These are phyloP conservation scores for Noccaea bulbosa DNA, from an alignment of 345 rosid species.

Conservation along the genomic window DNA sequence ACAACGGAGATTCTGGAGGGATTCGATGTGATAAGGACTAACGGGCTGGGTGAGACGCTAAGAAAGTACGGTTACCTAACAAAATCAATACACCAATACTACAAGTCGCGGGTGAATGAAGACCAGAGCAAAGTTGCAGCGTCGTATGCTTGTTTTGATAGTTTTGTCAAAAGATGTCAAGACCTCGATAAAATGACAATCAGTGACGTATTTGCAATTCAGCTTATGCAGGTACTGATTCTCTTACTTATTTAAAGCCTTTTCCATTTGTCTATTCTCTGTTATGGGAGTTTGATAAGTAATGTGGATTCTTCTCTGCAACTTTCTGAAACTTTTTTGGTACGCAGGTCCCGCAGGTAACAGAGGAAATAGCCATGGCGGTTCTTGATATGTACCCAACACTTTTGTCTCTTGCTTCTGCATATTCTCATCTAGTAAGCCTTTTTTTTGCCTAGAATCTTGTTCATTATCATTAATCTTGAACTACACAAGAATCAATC, in stretches of 20 bases:
- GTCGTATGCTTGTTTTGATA: slow-evolving; percentile 59
- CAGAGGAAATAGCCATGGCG: slow-evolving; percentile 74
- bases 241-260: slow-evolving; percentile 1
- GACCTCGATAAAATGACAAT: slow-evolving; percentile 83
- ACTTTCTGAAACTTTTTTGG: slow-evolving; percentile 9
- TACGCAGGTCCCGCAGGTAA: slow-evolving; percentile 85
- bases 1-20: slow-evolving; percentile 94
- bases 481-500: not conserved
- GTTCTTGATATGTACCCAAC: slow-evolving; percentile 87
- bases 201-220: slow-evolving; percentile 84
- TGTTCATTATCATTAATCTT: not conserved
- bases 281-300: not conserved
- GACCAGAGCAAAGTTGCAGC: slow-evolving; percentile 42
- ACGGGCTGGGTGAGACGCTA: slow-evolving; percentile 68
- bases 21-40: slow-evolving; percentile 80
- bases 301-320: not conserved
- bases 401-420: slow-evolving; percentile 71
- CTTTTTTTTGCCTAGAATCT: not conserved
- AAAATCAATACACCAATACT: slow-evolving; percentile 65
- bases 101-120: slow-evolving; percentile 48
- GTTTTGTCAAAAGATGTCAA: slow-evolving; percentile 71
- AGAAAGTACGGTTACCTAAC: slow-evolving; percentile 81
- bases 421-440: slow-evolving; percentile 87
- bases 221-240: slow-evolving; percentile 88
- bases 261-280: not conserved